A percentile compares a stretch with the other conserved stretches of the same genome.
phyloP scores from a whole-genome alignment of 1,284 basidiomycete genomes.

The Mycosarcoma maydis region DNA sequence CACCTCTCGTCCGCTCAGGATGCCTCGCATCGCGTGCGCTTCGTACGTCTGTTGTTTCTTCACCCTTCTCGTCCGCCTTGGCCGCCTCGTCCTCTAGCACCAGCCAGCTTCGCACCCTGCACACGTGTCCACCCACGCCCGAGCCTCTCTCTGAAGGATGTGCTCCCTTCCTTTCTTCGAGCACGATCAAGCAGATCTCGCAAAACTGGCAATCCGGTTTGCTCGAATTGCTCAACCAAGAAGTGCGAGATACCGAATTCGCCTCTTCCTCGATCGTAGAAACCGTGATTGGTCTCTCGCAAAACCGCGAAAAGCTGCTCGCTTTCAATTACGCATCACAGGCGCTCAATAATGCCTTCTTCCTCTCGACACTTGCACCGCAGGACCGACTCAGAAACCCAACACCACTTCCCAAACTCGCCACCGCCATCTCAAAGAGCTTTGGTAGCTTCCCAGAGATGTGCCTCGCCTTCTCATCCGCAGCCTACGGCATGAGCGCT shows the following conservation, averaged over 20 bases:
- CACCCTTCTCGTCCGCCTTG: slow-evolving; percentile 20
- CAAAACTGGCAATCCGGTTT: slow-evolving; percentile 62
- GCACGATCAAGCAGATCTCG: slow-evolving; percentile 57
- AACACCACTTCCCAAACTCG: slow-evolving; percentile 61
- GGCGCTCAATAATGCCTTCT: slow-evolving; percentile 95
- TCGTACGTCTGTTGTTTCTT: slow-evolving; percentile 8
- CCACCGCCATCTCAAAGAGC: slow-evolving; percentile 71
- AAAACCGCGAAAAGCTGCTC: slow-evolving; percentile 74
- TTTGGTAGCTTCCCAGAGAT: slow-evolving; percentile 77
- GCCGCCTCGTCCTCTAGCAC: slow-evolving; percentile 15
- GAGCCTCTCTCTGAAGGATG: slow-evolving; percentile 52
- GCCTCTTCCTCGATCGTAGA: slow-evolving; percentile 76
- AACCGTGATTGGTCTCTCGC: slow-evolving; percentile 78
- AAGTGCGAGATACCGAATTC: slow-evolving; percentile 71
- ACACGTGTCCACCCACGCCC: slow-evolving; percentile 58
- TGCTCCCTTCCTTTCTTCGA: slow-evolving; percentile 55
- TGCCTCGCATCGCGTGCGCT: slow-evolving; percentile 25
- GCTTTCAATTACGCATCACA: slow-evolving; percentile 91
- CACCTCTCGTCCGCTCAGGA: slow-evolving; percentile 29
- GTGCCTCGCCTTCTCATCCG: slow-evolving; percentile 80
- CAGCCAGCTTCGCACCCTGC: slow-evolving; percentile 16
- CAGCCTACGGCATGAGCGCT: slow-evolving; percentile 77
- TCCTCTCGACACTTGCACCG: slow-evolving; percentile 77
- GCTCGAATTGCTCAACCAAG: slow-evolving; percentile 63
- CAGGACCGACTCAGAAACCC: slow-evolving; percentile 35